A percentile compares a stretch with the other conserved stretches of the same genome.
phyloP scores from a whole-genome alignment of 352 stramenopile species.

The Phytophthora aleatoria region DNA sequence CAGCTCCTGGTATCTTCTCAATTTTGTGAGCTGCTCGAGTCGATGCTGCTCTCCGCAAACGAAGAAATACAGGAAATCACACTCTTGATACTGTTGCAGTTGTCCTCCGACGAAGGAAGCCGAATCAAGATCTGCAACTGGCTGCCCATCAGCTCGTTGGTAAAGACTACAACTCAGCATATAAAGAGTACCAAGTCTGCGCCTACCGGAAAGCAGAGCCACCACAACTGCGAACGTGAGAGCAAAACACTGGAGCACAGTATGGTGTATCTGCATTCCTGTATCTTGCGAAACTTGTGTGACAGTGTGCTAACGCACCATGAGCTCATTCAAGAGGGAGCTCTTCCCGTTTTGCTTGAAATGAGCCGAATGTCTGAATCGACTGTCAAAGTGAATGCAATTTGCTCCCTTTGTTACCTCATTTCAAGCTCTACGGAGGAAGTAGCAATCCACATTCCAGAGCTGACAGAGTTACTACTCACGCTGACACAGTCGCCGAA shows the following conservation, averaged over 20 bases:
- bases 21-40: slow-evolving; percentile 59
- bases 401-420: slow-evolving; percentile 70
- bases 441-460: slow-evolving; percentile 49
- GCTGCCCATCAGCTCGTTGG: slow-evolving; percentile 51
- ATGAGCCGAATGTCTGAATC: slow-evolving; percentile 59
- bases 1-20: slow-evolving; percentile 48
- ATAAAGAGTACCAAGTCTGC: slow-evolving; percentile 22
- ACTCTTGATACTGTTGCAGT: slow-evolving; percentile 51
- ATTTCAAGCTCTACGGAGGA: slow-evolving; percentile 68
- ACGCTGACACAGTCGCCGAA: slow-evolving; percentile 40
- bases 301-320: slow-evolving; percentile 77
- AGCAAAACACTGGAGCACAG: no score
- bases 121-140: slow-evolving; percentile 77
- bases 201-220: background rate
- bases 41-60: slow-evolving; percentile 43
- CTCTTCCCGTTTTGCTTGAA: slow-evolving; percentile 57
- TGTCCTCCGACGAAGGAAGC: slow-evolving; percentile 68
- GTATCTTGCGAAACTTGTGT: slow-evolving; percentile 72
- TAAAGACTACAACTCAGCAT: slow-evolving; percentile 38
- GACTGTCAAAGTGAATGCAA: slow-evolving; percentile 67
- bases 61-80: slow-evolving; percentile 62
- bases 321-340: slow-evolving; percentile 64
- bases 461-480: slow-evolving; percentile 63
- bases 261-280: slow-evolving; percentile 66
- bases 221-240: no score